Evolutionary conservation across 306 rosid species (phyloP).

Genomic region (Cucurbita maxima): DNA sequence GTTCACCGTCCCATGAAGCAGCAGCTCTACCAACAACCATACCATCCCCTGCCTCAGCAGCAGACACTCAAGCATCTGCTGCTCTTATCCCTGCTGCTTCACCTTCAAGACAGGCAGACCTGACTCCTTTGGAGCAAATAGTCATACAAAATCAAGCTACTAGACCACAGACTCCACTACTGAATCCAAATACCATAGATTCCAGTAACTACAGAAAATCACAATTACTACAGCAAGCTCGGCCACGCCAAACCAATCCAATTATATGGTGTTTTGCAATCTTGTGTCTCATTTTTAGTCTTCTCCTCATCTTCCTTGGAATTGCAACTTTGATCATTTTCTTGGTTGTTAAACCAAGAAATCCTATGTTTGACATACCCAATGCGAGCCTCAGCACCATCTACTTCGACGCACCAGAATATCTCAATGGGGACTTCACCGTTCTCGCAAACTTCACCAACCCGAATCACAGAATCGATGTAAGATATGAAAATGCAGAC

Average conservation of each 20-base stretch:
- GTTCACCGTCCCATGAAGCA: neutral
- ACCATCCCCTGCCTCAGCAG: neutral
- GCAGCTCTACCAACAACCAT: constrained; percentile 3
- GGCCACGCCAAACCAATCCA: constrained; percentile 51
- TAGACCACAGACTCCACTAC: constrained; percentile 11
- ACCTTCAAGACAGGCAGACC: constrained; percentile 13
- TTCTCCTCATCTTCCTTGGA: constrained; percentile 65
- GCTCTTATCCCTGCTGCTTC: neutral
- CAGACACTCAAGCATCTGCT: neutral
- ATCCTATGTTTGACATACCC: constrained; percentile 56
- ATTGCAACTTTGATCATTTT: constrained; percentile 50
- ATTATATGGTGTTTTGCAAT: constrained; percentile 58
- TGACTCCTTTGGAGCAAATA: constrained; percentile 29
- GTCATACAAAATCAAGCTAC: constrained; percentile 18
- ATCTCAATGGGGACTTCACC: constrained; percentile 66
- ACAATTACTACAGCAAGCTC: constrained; percentile 21
- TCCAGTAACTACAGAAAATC: constrained; percentile 20
- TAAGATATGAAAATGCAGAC: constrained; percentile 44
- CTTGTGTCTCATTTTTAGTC: constrained; percentile 62
- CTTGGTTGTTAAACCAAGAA: constrained; percentile 50
- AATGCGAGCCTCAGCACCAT: constrained; percentile 62
- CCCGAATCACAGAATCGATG: constrained; percentile 51
- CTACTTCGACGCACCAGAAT: constrained; percentile 61
- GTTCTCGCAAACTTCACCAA: constrained; percentile 71
- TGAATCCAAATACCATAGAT: constrained; percentile 4